These are phyloP conservation scores for Raffaelea ambrosiae DNA, from an alignment of 2,329 filamentous ascomycete species.

Conservation along the genomic window DNA sequence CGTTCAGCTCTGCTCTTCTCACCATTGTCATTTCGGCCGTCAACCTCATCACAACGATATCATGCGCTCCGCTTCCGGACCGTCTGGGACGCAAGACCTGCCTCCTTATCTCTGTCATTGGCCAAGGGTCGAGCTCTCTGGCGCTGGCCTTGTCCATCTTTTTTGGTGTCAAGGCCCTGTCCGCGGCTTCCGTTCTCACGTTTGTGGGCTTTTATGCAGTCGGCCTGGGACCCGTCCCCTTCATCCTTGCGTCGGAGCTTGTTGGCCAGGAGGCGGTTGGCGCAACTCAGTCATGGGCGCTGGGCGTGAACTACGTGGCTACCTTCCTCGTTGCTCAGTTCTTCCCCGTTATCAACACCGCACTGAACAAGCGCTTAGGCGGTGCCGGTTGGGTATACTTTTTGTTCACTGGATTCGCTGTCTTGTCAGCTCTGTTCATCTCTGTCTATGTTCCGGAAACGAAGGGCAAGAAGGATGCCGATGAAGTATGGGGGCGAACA, in stretches of 20 bases:
- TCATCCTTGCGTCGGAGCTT: slow-evolving; percentile 85
- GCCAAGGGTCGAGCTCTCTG: slow-evolving; percentile 74
- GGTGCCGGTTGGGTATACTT: slow-evolving; percentile 82
- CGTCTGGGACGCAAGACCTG: slow-evolving; percentile 81
- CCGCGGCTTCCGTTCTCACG: slow-evolving; percentile 69
- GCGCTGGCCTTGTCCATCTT: slow-evolving; percentile 74
- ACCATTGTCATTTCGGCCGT: slow-evolving; percentile 82
- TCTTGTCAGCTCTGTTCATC: slow-evolving; percentile 63
- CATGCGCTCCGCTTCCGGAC: slow-evolving; percentile 78
- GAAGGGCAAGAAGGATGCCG: slow-evolving; percentile 69
- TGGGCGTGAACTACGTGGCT: slow-evolving; percentile 81
- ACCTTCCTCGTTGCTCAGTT: slow-evolving; percentile 93
- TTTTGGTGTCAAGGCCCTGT: slow-evolving; percentile 62
- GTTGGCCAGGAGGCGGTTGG: slow-evolving; percentile 87
- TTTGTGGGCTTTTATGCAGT: slow-evolving; percentile 89
- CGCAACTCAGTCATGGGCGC: slow-evolving; percentile 79
- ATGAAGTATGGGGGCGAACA: slow-evolving; percentile 82
- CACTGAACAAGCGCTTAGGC: slow-evolving; percentile 53
- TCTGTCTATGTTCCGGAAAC: slow-evolving; percentile 74
- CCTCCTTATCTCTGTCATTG: slow-evolving; percentile 70
- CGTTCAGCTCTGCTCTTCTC: slow-evolving; percentile 70
- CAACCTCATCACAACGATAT: slow-evolving; percentile 75
- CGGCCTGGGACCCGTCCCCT: slow-evolving; percentile 87
- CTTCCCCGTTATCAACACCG: slow-evolving; percentile 78
- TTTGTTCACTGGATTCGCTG: slow-evolving; percentile 72